Conservation (phyloP, 371 early-diverging fungal genomes). For the Globomyces sp. region DNA sequence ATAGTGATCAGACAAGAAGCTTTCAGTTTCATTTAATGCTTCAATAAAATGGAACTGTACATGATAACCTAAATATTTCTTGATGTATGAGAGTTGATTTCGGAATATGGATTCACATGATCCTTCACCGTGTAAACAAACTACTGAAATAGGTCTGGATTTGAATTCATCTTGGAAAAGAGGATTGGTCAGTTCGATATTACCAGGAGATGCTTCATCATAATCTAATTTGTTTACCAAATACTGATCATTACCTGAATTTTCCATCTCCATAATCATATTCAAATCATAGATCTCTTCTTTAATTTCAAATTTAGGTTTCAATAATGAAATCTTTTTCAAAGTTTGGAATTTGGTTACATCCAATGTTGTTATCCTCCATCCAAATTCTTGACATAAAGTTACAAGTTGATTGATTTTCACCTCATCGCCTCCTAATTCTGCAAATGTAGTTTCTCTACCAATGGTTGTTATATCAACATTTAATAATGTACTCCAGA, state of each 20-base stretch:
- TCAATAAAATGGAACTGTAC: not conserved
- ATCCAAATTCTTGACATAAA: too few species aligned
- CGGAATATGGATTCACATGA: not conserved
- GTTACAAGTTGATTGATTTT: too few species aligned
- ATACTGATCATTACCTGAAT: too few species aligned
- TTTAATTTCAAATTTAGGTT: too few species aligned
- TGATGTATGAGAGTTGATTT: not conserved
- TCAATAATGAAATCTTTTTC: too few species aligned
- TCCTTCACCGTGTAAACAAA: not conserved
- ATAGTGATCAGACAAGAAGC: not conserved
- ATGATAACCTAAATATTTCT: not conserved
- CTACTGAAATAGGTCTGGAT: not conserved
- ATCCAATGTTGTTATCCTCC: too few species aligned
- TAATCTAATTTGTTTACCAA: too few species aligned
- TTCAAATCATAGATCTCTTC: too few species aligned
- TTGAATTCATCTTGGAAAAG: not conserved
- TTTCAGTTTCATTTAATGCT: not conserved
- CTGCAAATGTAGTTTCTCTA: slow-evolving; percentile 16
- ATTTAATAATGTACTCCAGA: slow-evolving; percentile 22
- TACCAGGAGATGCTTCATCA: too few species aligned
- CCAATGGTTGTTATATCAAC: slow-evolving; percentile 11
- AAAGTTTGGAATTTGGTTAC: too few species aligned
- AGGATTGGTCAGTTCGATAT: too few species aligned
- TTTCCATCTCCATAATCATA: too few species aligned
- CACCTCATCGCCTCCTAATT: slow-evolving; percentile 7